phyloP scores from a whole-genome alignment of 768 basidiomycete genomes.

The Pleurotus cornucopiae region DNA sequence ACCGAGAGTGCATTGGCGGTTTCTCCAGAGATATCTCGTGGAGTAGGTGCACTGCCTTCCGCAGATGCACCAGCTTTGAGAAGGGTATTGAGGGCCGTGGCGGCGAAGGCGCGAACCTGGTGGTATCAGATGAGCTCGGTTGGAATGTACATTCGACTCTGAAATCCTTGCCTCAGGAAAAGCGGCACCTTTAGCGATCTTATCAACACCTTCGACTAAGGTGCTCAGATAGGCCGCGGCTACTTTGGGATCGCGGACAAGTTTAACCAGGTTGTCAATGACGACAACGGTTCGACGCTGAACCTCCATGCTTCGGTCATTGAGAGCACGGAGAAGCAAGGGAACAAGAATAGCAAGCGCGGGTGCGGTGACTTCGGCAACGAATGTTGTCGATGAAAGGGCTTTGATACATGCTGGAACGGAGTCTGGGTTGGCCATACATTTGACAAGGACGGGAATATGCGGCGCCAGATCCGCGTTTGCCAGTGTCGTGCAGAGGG shows the following conservation, averaged over 20 bases:
- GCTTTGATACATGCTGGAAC: conserved; percentile 94
- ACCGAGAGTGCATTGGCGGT: conserved; percentile 48
- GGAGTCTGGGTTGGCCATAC: conserved; percentile 87
- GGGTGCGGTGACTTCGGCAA: conserved; percentile 95
- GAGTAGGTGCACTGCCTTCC: conserved; percentile 59
- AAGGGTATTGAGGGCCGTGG: conserved; percentile 76
- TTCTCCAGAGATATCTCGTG: conserved; percentile 68
- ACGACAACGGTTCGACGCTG: conserved; percentile 93
- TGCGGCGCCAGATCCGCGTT: conserved; percentile 92
- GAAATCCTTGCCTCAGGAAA: conserved; percentile 78
- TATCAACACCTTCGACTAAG: conserved; percentile 86
- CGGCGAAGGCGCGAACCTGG: conserved; percentile 88
- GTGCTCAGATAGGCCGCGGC: conserved; percentile 86
- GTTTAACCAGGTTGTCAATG: conserved; percentile 94
- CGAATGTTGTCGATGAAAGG: conserved; percentile 91
- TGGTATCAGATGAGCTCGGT: conserved; percentile 10
- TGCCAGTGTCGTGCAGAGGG: conserved; percentile 84
- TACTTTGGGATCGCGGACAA: conserved; percentile 86
- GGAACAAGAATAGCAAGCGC: conserved; percentile 95
- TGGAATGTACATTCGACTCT: conserved; percentile 7
- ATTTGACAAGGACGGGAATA: conserved; percentile 84
- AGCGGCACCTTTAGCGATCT: conserved; percentile 85
- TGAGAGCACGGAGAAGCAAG: conserved; percentile 83
- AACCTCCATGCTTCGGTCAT: conserved; percentile 94
- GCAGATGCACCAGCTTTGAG: conserved; percentile 81